Evolutionary conservation across 257 asterid species (phyloP).

Genomic region (Anisodus tanguticus): DNA sequence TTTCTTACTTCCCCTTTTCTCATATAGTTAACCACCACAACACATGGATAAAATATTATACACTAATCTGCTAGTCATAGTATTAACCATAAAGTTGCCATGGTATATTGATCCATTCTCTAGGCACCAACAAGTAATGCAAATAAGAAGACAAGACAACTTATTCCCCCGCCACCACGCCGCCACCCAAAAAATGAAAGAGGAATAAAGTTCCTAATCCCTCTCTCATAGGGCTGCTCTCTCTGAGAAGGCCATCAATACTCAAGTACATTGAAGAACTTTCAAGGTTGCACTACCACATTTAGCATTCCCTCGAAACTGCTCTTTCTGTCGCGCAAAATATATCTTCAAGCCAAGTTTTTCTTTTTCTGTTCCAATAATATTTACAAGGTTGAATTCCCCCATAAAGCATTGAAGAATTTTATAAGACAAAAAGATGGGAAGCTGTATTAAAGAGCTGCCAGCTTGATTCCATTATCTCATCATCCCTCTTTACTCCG

Average conservation of each 20-base stretch:
- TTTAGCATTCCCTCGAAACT: neutral
- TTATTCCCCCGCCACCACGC: neutral
- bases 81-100: neutral
- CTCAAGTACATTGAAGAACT: neutral
- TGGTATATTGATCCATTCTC: constrained; percentile 7
- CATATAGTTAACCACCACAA: neutral
- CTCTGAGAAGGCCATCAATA: neutral
- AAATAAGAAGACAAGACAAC: neutral
- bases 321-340: neutral
- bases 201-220: neutral
- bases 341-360: neutral
- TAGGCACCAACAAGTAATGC: neutral
- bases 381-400: neutral
- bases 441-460: constrained; percentile 16
- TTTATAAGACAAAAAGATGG: neutral
- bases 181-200: neutral
- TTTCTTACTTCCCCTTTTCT: constrained; percentile 15
- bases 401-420: neutral
- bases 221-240: neutral
- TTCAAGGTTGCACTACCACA: neutral
- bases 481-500: constrained; percentile 16
- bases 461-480: neutral
- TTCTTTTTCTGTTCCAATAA: constrained; percentile 5
- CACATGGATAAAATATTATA: neutral
- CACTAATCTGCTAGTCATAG: neutral